Evolutionary conservation across 352 stramenopile species (phyloP).

Genomic region (Globisporangium megalacanthum): DNA sequence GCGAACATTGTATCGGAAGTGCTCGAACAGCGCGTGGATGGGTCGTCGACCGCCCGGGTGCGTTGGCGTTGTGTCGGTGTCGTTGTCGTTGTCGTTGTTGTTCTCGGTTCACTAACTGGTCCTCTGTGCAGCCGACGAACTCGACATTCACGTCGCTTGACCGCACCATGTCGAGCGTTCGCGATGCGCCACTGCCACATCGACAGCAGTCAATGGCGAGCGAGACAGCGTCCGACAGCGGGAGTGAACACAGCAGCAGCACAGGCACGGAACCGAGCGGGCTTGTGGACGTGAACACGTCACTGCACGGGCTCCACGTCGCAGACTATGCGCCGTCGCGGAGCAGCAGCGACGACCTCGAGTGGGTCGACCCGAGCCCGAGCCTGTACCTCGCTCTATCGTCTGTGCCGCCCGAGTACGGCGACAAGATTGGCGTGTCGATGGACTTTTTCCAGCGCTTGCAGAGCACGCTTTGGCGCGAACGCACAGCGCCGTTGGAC

Average conservation of each 20-base stretch:
- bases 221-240: slow-evolving; percentile 12
- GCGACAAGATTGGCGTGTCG: slow-evolving; percentile 46
- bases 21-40: slow-evolving; percentile 59
- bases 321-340: slow-evolving; percentile 14
- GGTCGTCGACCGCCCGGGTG: slow-evolving; percentile 7
- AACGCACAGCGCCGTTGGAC: slow-evolving; percentile 9
- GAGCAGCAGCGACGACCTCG: slow-evolving; percentile 7
- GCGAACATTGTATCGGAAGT: slow-evolving; percentile 81
- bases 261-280: slow-evolving; percentile 2
- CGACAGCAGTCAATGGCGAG: slow-evolving; percentile 1
- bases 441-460: slow-evolving; percentile 66
- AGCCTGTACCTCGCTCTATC: slow-evolving; percentile 36
- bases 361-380: slow-evolving; percentile 14
- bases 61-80: slow-evolving; percentile 4
- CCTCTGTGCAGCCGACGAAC: slow-evolving; percentile 5
- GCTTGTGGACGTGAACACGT: slow-evolving; percentile 26
- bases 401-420: slow-evolving; percentile 32
- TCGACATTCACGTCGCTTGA: slow-evolving; percentile 9
- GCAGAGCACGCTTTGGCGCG: slow-evolving; percentile 47
- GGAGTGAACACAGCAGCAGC: slow-evolving; percentile 15
- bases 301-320: slow-evolving; percentile 24
- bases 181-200: background rate
- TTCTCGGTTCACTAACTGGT: background rate
- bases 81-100: background rate
- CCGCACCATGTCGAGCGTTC: slow-evolving; percentile 4